Evolutionary conservation across 306 rosid species (phyloP).

Genomic region (Quercus mongolica): DNA sequence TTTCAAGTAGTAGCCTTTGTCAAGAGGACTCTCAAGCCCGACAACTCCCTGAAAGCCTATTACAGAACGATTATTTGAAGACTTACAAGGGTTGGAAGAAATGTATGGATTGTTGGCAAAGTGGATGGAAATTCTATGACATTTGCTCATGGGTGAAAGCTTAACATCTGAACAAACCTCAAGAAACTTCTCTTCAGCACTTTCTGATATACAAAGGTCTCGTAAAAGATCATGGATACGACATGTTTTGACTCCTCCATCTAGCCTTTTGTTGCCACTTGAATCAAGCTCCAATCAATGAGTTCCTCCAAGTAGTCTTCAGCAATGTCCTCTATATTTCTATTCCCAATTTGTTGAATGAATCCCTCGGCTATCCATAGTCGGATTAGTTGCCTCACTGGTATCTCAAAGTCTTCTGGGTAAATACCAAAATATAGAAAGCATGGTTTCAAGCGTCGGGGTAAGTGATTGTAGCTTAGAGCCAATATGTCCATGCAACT

Average conservation of each 20-base stretch:
- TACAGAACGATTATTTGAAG: not conserved
- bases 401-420: no score
- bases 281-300: not conserved
- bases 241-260: slow-evolving; percentile 8
- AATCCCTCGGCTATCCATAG: no score
- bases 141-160: not conserved
- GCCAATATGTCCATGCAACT: no score
- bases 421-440: no score
- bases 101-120: no score
- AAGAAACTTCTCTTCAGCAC: not conserved
- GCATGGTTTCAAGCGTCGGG: no score
- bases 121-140: not conserved
- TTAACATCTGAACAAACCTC: not conserved
- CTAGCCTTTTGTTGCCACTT: not conserved
- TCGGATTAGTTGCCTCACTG: no score
- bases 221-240: slow-evolving; percentile 4
- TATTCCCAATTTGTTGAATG: no score
- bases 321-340: not conserved
- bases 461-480: no score
- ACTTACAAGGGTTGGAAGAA: not conserved
- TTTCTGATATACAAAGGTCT: not conserved
- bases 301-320: not conserved
- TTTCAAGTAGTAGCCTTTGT: not conserved
- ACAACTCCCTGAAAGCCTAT: not conserved
- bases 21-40: rapidly evolving